A percentile compares a stretch with the other conserved stretches of the same genome.
phyloP scores from a whole-genome alignment of 2,329 filamentous ascomycete species.

The Fusarium luffae region DNA sequence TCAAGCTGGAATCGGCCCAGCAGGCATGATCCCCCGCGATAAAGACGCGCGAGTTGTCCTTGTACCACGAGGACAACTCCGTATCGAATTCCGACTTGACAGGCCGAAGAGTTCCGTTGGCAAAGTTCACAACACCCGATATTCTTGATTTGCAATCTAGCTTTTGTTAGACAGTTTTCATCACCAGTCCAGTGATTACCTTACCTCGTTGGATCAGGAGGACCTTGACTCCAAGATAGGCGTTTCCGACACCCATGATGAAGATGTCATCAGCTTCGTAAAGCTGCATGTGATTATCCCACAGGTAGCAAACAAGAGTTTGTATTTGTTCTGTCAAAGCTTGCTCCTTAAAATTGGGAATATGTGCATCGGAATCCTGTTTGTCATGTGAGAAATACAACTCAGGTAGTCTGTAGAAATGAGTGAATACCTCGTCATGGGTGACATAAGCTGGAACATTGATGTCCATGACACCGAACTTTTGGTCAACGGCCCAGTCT shows the following conservation, averaged over 20 bases:
- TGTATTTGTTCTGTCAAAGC: conserved; percentile 70
- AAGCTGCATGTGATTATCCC: conserved; percentile 96
- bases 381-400: conserved; percentile 26
- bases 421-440: conserved; percentile 64
- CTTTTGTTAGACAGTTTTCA: conserved; percentile 23
- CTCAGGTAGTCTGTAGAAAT: background rate
- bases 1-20: conserved; percentile 74
- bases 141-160: conserved; percentile 74
- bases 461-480: conserved; percentile 88
- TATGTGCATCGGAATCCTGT: conserved; percentile 62
- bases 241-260: conserved; percentile 88
- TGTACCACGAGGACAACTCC: conserved; percentile 84
- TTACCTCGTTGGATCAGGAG: conserved; percentile 81
- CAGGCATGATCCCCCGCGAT: conserved; percentile 80
- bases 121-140: conserved; percentile 81
- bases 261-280: conserved; percentile 79
- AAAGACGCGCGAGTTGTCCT: conserved; percentile 81
- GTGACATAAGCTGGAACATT: conserved; percentile 86
- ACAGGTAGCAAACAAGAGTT: conserved; percentile 85
- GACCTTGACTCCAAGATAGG: conserved; percentile 84
- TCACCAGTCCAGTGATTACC: conserved; percentile 9
- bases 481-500: conserved; percentile 80
- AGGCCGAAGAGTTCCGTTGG: conserved; percentile 79
- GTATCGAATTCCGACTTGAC: conserved; percentile 82
- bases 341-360: conserved; percentile 57